Base-by-base conservation (phyloP, 352 stramenopile genomes). In the Pythium sp. region DNA sequence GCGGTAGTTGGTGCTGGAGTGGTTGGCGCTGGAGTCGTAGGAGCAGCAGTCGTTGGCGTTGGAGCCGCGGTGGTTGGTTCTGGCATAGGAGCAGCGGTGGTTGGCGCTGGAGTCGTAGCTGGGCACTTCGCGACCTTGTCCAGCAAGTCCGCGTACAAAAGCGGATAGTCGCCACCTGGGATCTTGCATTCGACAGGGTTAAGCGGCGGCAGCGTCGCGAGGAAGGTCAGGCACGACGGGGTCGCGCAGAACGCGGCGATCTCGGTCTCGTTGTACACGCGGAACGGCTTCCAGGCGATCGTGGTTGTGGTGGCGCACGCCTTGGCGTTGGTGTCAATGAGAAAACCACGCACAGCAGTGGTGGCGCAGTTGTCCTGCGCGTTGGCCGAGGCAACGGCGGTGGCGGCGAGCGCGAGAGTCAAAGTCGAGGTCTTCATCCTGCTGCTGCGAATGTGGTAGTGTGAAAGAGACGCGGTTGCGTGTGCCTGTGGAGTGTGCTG, bases 151-250 rank as follows among this genome's bases (percentile, higher is more conserved):
- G 41, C 41, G 41, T 49, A 49, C 15, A 49, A 18, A 22, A 5
- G 41, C 15, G 41, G 41, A 15, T n/a, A 11, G 1, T 49, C 41
- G 5, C 41, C 58, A 47, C 58, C 58, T 24, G 58, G 58, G 18
- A 64, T 64, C 36, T 22, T 22, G 36, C 58, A 64, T 11, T 64
- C 58, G 36, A 32, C 20, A 26, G 58, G 58, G 58, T 64, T 64
- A 22, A 64, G 58, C 24, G 58, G 36, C 7, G 58, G n/a, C 1
- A 64, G 58, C 24, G 58, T 64, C 15, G 58, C 58, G 22, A 64
- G 58, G 38, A 64, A 64, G 12, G 36, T 54, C 11, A 49, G 24
- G 36, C 58, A 64, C 58, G 58, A 32, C 6, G n/a, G 3, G 14
- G 34, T 64, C 5, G 12, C 15, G 36, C 58, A 64, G 34, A n/a